These are phyloP conservation scores for Nannizziopsis barbatae DNA, from an alignment of 2,329 filamentous ascomycete genomes.

Conservation along the genomic window DNA sequence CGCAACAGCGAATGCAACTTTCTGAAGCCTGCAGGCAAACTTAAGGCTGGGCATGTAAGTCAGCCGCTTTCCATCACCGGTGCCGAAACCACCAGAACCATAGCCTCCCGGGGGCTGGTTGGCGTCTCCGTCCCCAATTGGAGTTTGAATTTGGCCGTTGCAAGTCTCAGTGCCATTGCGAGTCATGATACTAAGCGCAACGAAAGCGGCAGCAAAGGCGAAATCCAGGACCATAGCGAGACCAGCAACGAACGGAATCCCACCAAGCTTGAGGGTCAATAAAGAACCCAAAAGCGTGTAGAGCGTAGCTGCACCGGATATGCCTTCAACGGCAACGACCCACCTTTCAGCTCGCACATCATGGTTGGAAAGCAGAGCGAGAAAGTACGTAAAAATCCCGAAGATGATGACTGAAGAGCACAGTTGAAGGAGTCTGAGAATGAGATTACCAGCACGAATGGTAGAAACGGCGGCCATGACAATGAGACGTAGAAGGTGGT, in stretches of 20 bases:
- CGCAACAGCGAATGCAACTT: slow-evolving; percentile 63
- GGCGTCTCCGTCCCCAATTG: slow-evolving; percentile 55
- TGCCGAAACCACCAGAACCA: slow-evolving; percentile 38
- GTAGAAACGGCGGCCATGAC: slow-evolving; percentile 51
- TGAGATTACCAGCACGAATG: slow-evolving; percentile 58
- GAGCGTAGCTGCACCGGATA: slow-evolving; percentile 61
- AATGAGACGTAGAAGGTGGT: slow-evolving; percentile 6
- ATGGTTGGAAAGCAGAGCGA: slow-evolving; percentile 59
- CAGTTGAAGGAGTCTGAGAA: slow-evolving; percentile 64
- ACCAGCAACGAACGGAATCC: slow-evolving; percentile 59
- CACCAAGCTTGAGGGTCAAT: slow-evolving; percentile 68
- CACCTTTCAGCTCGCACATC: slow-evolving; percentile 51
- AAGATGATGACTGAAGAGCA: slow-evolving; percentile 62
- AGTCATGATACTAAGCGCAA: slow-evolving; percentile 70
- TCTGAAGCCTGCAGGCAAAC: slow-evolving; percentile 66
- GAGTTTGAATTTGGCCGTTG: slow-evolving; percentile 52
- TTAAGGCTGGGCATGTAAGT: slow-evolving; percentile 30
- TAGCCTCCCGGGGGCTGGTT: slow-evolving; percentile 39
- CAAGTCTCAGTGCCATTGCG: slow-evolving; percentile 58
- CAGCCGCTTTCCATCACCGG: slow-evolving; percentile 18
- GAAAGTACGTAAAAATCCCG: slow-evolving; percentile 73
- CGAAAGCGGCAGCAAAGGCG: slow-evolving; percentile 62
- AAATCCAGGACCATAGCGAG: slow-evolving; percentile 66
- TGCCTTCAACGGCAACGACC: slow-evolving; percentile 63
- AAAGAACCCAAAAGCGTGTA: slow-evolving; percentile 65